Conservation (phyloP, 2,329 filamentous ascomycete genomes). For the Xylaria multiplex region DNA sequence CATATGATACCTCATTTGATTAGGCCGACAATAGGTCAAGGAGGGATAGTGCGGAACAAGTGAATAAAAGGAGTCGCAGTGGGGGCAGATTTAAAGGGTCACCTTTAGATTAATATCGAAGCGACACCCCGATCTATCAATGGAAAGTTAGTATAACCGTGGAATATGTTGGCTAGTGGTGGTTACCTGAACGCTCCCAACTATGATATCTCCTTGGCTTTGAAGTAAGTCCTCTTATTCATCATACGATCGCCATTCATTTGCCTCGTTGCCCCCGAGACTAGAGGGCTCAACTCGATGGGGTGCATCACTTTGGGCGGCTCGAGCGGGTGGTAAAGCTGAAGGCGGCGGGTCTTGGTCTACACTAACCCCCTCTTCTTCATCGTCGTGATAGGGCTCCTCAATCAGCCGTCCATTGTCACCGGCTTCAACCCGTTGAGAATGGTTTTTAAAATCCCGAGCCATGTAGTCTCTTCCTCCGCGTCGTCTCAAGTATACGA, state of each 20-base stretch:
- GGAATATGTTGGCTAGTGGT: too few species aligned
- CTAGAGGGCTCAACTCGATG: slow-evolving; percentile 35
- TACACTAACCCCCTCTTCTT: slow-evolving; percentile 23
- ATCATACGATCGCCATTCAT: slow-evolving; percentile 35
- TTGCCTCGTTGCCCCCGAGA: slow-evolving; percentile 31
- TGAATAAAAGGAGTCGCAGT: background rate
- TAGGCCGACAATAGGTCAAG: background rate
- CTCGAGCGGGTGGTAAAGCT: slow-evolving; percentile 28
- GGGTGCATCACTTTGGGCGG: slow-evolving; percentile 26
- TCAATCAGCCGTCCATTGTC: slow-evolving; percentile 38
- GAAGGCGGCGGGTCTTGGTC: slow-evolving; percentile 13
- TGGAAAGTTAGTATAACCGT: too few species aligned
- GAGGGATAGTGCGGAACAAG: background rate
- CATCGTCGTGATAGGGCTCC: slow-evolving; percentile 34
- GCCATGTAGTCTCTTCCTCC: slow-evolving; percentile 7
- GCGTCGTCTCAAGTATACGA: slow-evolving; percentile 43
- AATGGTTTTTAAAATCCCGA: slow-evolving; percentile 31
- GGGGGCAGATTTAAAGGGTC: too few species aligned
- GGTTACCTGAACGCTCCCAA: too few species aligned
- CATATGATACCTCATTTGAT: background rate
- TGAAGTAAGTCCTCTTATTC: background rate
- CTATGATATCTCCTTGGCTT: too few species aligned
- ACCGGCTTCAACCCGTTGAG: slow-evolving; percentile 24
- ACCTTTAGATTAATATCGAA: too few species aligned
- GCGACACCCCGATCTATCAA: too few species aligned